Percentiles rank a stretch among this genome's conserved stretches.
These are phyloP conservation scores for Penicillium psychrofluorescens DNA, from an alignment of 495 filamentous ascomycete genomes.

Conservation along the genomic window DNA sequence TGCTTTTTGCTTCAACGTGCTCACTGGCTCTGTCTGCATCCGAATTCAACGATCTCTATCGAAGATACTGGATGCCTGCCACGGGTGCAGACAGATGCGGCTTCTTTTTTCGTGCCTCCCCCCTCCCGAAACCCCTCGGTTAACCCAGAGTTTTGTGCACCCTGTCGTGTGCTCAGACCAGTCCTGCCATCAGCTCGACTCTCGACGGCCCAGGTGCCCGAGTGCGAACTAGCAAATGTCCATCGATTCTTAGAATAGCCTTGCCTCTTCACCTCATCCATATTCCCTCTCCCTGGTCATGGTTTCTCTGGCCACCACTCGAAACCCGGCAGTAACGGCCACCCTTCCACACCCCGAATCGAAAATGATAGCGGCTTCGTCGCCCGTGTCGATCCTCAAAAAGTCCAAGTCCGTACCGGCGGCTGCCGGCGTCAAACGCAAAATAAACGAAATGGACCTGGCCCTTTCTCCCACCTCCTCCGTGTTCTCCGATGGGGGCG, in stretches of 20 bases:
- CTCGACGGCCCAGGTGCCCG: conserved; percentile 1
- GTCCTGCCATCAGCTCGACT: conserved; percentile 1
- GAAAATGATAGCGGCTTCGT: conserved; percentile 29
- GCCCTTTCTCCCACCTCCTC: conserved; percentile 29
- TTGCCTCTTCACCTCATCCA: conserved; percentile 1
- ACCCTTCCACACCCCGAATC: conserved; percentile 14
- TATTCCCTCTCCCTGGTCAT: conserved; percentile 22
- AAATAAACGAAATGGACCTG: conserved; percentile 34
- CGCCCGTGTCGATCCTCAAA: conserved; percentile 38
- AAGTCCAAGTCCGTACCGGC: conserved; percentile 20
- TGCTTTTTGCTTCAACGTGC: conserved; percentile 2
- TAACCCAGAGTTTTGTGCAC: background rate
- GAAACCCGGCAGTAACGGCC: conserved; percentile 20
- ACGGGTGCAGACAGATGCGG: conserved; percentile 14
- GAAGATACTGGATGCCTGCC: conserved; percentile 5
- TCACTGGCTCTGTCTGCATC: conserved; percentile 15
- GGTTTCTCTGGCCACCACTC: conserved; percentile 35
- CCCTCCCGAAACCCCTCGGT: conserved; percentile 10
- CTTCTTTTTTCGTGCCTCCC: conserved; percentile 1
- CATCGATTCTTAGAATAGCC: conserved; percentile 1
- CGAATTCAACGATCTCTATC: conserved; percentile 3
- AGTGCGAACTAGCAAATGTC: conserved; percentile 17
- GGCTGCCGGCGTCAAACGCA: conserved; percentile 27
- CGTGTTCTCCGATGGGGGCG: conserved; percentile 25
- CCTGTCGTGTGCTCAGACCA: conserved; percentile 22